Percentiles rank a stretch among this genome's conserved stretches.
These are phyloP conservation scores for Amborella trichopoda DNA, from an alignment of 164 flowering plant species.

Conservation along the genomic window DNA sequence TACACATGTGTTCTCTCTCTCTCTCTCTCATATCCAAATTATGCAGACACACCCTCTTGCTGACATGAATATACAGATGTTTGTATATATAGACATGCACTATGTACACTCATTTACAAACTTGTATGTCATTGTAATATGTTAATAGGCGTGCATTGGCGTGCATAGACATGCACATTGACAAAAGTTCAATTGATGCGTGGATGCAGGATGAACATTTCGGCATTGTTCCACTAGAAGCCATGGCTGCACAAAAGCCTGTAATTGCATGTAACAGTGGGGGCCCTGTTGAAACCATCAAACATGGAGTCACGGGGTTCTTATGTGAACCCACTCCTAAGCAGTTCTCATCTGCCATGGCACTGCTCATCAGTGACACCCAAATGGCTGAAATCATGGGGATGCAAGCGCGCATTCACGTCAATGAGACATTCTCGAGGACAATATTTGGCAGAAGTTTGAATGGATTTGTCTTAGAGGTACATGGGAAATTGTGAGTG, in stretches of 20 bases:
- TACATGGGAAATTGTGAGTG: conserved; percentile 2
- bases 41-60: too few species aligned
- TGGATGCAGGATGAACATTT: conserved; percentile 95
- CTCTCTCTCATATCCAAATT: too few species aligned
- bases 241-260: conserved; percentile 95
- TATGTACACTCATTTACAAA: too few species aligned
- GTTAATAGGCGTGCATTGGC: too few species aligned
- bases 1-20: too few species aligned
- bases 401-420: conserved; percentile 55
- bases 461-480: conserved; percentile 37
- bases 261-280: conserved; percentile 97
- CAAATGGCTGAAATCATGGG: conserved; percentile 62
- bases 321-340: conserved; percentile 66
- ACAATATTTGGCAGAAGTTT: conserved; percentile 56
- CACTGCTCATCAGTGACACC: conserved; percentile 43
- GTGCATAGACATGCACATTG: too few species aligned
- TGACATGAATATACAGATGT: too few species aligned
- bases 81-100: too few species aligned
- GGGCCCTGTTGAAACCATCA: conserved; percentile 83
- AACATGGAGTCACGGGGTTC: conserved; percentile 62
- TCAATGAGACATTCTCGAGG: conserved; percentile 54
- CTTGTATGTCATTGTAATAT: too few species aligned
- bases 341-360: conserved; percentile 67
- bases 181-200: too few species aligned
- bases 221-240: conserved; percentile 93